phyloP scores from a whole-genome alignment of 495 filamentous ascomycete genomes.

The Thermothielavioides terrestris region DNA sequence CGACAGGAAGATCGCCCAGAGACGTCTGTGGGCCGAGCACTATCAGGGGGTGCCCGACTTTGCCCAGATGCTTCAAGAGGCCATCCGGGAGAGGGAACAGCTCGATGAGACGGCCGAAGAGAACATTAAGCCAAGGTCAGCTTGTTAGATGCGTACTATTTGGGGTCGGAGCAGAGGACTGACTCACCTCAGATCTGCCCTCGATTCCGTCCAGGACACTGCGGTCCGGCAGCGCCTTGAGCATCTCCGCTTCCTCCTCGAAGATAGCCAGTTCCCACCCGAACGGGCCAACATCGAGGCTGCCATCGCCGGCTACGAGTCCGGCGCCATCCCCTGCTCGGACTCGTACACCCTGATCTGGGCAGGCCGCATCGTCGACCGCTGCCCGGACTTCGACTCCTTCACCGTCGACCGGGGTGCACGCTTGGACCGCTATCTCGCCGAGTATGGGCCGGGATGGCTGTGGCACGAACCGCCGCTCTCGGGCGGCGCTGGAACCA shows the following conservation, averaged over 20 bases:
- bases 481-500: not conserved
- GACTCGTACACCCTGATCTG: conserved; percentile 37
- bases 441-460: conserved; percentile 35
- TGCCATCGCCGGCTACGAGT: conserved; percentile 36
- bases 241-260: conserved; percentile 23
- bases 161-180: not conserved
- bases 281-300: conserved; percentile 37
- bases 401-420: conserved; percentile 32
- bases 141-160: not conserved
- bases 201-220: conserved; percentile 12
- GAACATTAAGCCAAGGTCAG: conserved; percentile 34
- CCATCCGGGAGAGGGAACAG: conserved; percentile 23
- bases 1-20: conserved; percentile 31
- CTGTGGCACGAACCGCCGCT: conserved; percentile 45
- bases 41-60: conserved; percentile 22
- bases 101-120: conserved; percentile 32
- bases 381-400: conserved; percentile 26
- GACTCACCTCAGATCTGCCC: conserved; percentile 14
- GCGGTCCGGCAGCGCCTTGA: conserved; percentile 28
- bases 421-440: conserved; percentile 34
- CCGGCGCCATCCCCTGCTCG: conserved; percentile 34
- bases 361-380: conserved; percentile 38
- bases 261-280: conserved; percentile 27
- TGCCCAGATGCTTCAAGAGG: conserved; percentile 22
- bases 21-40: conserved; percentile 23